Conservation (phyloP, 2,329 filamentous ascomycete genomes). For the Xylaria sp. region DNA sequence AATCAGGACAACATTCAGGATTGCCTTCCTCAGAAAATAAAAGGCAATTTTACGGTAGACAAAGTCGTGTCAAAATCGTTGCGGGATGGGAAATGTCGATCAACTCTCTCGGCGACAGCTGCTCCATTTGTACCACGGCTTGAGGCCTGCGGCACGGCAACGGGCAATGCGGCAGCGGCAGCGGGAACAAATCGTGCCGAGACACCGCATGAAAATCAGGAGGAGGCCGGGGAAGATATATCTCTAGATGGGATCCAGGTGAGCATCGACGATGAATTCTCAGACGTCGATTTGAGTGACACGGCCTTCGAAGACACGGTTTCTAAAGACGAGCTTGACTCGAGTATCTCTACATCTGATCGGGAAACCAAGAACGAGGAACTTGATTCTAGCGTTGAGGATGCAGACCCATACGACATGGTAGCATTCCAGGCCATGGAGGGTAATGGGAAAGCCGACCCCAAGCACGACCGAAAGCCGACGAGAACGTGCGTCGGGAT, state of each 20-base stretch:
- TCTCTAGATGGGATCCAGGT: not conserved
- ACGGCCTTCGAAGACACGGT: not conserved
- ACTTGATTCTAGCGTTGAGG: not conserved
- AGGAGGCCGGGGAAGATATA: not conserved
- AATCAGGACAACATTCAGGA: constrained; percentile 18
- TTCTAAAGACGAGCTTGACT: not conserved
- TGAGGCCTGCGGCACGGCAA: too few species aligned
- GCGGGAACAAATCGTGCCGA: not conserved
- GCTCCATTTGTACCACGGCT: constrained; percentile 3
- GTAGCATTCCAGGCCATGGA: not conserved
- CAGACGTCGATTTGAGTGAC: not conserved
- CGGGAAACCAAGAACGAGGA: not conserved
- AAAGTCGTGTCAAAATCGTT: constrained; percentile 3
- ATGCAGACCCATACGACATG: constrained; percentile 5
- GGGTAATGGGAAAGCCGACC: not conserved
- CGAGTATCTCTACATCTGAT: not conserved
- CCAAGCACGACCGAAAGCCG: not conserved
- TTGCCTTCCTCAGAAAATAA: constrained; percentile 22
- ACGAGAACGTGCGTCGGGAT: not conserved
- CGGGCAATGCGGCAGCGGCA: not conserved
- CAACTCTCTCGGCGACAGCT: constrained; percentile 10
- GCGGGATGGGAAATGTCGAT: not conserved
- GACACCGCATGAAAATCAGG: not conserved
- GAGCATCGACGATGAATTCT: not conserved
- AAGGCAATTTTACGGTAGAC: not conserved